Conservation (phyloP, 176 grass and related monocot genomes). For the Avena sativa region DNA sequence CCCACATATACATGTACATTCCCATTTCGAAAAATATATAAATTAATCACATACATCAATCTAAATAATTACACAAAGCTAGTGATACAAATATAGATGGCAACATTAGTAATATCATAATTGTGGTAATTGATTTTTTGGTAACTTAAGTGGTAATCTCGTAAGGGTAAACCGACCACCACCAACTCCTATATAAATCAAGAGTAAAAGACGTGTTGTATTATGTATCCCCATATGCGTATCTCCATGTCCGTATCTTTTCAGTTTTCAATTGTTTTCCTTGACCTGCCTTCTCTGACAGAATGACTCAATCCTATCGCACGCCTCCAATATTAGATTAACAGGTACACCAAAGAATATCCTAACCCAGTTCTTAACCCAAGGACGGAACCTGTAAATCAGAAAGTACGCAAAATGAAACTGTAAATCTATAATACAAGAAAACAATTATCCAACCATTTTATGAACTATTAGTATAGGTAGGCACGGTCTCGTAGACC, state of each 20-base stretch:
- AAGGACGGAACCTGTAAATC: constrained; percentile 68
- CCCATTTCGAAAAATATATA: no score
- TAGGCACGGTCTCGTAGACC: neutral
- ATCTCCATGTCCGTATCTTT: neutral
- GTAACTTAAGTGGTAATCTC: no score
- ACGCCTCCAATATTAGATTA: constrained; percentile 63
- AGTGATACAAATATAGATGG: no score
- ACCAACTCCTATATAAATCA: no score
- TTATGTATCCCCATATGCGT: neutral
- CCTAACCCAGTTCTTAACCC: constrained; percentile 94
- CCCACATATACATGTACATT: no score
- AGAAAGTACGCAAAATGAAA: neutral
- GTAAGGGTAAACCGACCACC: no score
- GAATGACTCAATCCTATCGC: constrained; percentile 78
- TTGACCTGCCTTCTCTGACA: constrained; percentile 59
- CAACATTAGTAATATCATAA: no score
- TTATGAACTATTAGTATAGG: neutral
- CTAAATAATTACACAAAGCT: no score
- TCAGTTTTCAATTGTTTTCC: neutral
- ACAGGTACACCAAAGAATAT: constrained; percentile 82
- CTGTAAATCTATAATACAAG: neutral
- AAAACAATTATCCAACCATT: neutral
- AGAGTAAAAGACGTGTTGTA: no score
- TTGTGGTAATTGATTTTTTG: no score
- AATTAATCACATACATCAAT: no score